phyloP scores from a whole-genome alignment of 2,329 filamentous ascomycete species.

The Pyrenophora seminiperda region DNA sequence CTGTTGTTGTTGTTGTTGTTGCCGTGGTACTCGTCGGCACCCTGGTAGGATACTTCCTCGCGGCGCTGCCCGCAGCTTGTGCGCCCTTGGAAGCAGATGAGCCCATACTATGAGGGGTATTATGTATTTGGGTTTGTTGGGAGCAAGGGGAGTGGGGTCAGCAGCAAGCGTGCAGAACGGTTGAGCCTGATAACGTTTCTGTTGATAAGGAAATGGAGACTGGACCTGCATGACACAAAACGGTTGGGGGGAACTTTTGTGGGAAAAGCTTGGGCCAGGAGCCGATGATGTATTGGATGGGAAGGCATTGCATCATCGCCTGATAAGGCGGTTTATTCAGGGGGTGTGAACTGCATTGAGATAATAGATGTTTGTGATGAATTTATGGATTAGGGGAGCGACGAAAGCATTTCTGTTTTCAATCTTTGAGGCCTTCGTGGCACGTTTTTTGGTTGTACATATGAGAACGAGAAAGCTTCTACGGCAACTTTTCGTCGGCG shows the following conservation, averaged over 20 bases:
- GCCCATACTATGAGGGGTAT: constrained; percentile 54
- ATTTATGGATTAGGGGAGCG: neutral
- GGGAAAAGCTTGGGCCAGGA: constrained; percentile 6
- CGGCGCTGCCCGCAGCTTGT: constrained; percentile 55
- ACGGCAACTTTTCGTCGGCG: constrained; percentile 45
- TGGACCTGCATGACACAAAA: constrained; percentile 19
- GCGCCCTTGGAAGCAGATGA: constrained; percentile 63
- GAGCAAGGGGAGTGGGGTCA: neutral
- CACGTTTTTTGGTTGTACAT: neutral
- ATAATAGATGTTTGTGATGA: constrained; percentile 1
- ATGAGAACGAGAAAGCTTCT: neutral
- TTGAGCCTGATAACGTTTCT: constrained; percentile 27
- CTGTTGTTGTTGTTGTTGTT: constrained; percentile 29
- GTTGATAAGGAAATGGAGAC: neutral
- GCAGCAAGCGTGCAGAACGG: constrained; percentile 16
- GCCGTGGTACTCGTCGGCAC: constrained; percentile 47
- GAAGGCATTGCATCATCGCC: neutral
- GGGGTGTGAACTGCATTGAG: constrained; percentile 1
- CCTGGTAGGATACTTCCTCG: constrained; percentile 62
- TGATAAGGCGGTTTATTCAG: neutral
- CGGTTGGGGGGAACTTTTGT: constrained; percentile 10
- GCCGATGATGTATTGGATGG: constrained; percentile 10
- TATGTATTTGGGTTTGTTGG: constrained; percentile 13
- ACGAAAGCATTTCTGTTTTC: neutral
- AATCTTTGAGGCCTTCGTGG: neutral